Evolutionary conservation across 1,284 basidiomycete genomes (phyloP).

Genomic region (Xerocomus minutiporus): DNA sequence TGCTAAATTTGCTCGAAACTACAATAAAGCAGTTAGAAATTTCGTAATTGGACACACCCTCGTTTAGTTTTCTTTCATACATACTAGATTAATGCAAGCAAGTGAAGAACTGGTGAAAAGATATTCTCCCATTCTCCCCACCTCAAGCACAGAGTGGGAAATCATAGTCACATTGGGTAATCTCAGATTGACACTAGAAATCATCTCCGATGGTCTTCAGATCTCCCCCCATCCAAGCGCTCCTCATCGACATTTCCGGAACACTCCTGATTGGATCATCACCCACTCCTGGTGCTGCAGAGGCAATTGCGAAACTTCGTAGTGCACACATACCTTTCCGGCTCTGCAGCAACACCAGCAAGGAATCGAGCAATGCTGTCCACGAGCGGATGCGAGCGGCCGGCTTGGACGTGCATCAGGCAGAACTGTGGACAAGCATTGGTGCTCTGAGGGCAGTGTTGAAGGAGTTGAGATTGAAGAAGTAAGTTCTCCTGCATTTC

Average conservation of each 20-base stretch:
- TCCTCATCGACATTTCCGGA: conserved; percentile 69
- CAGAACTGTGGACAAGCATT: conserved; percentile 55
- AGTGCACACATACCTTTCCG: conserved; percentile 48
- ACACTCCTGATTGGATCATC: conserved; percentile 56
- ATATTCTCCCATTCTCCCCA: too few relatives aligned
- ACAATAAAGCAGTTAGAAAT: too few relatives aligned
- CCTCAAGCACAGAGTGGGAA: too few relatives aligned
- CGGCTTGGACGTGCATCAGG: conserved; percentile 44
- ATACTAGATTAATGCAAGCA: too few relatives aligned
- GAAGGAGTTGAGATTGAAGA: conserved; percentile 36
- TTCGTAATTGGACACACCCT: too few relatives aligned
- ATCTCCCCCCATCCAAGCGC: conserved; percentile 41
- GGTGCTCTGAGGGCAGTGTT: conserved; percentile 53
- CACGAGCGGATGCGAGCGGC: conserved; percentile 42
- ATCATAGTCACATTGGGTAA: too few relatives aligned
- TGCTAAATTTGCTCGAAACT: too few relatives aligned
- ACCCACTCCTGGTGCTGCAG: conserved; percentile 45
- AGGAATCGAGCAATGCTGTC: conserved; percentile 49
- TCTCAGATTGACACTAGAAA: too few relatives aligned
- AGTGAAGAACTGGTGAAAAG: too few relatives aligned
- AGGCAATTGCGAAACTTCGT: conserved; percentile 48
- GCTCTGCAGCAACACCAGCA: conserved; percentile 60
- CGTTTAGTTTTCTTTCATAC: too few relatives aligned
- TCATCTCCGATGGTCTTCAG: not conserved
- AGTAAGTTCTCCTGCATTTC: conserved; percentile 30